Evolutionary conservation across 75 land plant genomes (phyloP).

Genomic region (Cunninghamia lanceolata): DNA sequence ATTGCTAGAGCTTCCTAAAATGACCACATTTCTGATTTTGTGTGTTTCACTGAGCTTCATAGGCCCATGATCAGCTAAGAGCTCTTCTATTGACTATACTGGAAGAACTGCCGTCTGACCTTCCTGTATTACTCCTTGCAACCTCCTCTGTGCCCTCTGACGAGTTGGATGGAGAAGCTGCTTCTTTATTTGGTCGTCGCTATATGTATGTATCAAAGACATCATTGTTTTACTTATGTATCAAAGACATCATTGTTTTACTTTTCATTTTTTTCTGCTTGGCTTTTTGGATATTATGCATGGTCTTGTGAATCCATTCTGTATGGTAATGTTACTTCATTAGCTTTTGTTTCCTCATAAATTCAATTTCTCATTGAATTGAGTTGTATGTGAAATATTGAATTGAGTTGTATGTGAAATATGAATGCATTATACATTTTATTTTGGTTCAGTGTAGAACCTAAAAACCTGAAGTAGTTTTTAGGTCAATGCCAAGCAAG

Average conservation of each 20-base stretch:
- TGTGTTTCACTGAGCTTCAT: slow-evolving; percentile 5
- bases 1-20: background rate
- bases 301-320: background rate
- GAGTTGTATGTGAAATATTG: background rate
- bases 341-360: background rate
- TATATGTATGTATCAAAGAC: slow-evolving; percentile 52
- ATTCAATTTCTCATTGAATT: background rate
- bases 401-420: too few relatives aligned
- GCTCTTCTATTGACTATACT: slow-evolving; percentile 83
- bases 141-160: slow-evolving; percentile 46
- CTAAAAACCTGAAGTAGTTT: too few relatives aligned
- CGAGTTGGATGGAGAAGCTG: slow-evolving; percentile 45
- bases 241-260: background rate
- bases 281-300: background rate
- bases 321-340: background rate
- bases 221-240: background rate
- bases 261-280: background rate
- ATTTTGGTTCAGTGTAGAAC: too few relatives aligned
- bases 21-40: background rate
- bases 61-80: slow-evolving; percentile 92
- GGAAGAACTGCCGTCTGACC: slow-evolving; percentile 87
- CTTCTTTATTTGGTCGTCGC: slow-evolving; percentile 53
- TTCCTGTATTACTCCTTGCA: slow-evolving; percentile 84
- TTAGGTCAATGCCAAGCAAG: too few relatives aligned
- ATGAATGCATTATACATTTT: too few relatives aligned